Base-by-base conservation (phyloP, 2,329 filamentous ascomycete species). In the Trichoderma breve region DNA sequence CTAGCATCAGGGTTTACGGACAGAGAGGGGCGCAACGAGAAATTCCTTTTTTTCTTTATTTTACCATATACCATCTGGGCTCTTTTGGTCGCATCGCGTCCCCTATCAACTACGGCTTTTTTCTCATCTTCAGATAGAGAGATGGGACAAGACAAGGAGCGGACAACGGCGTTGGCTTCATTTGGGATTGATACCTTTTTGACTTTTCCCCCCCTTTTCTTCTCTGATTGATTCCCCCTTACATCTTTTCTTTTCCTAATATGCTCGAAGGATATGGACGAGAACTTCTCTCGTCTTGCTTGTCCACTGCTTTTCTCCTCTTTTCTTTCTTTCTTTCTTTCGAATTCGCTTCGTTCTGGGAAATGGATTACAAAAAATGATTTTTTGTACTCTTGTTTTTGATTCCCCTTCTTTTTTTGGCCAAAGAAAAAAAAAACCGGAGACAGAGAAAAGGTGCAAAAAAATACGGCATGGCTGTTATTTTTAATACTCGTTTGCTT, bases 101-200 rank as follows among this genome's bases (percentile, higher is more conserved):
- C 55, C 66, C 39, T 32, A 32, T 61, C 55, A 61, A 69, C 28
- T 11, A 39, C 34, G 28, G 18, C 64, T 67, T 67, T 51, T 67
- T 69, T 53, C 36, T 51, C 36, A 51, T 69, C 66, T 69, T 69
- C 36, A 32, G 30, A 28, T 61, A 69, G 28, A 34, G 15, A 36
- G 28, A 24, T 43, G 21, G 55, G 55, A 61, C 51, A 69, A 61
- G 66, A 69, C 14, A 69, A 69, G 43, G 66, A 51, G 55, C 28
- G 55, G 57, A 43, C 66, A 61, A 34, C 55, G 66, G 66, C 66
- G 66, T 61, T 69, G 66, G 66, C 36, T 69, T 68, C 66, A 69
- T 47, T 51, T 68, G 34, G 57, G 28, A 26, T 58, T 69, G 36
- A 69, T 51, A 61, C 39, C 12, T 14, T 36, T 36, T 47, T 69